Percentiles rank a stretch among this genome's conserved stretches.
These are phyloP conservation scores for Penicillium sp. DNA, from an alignment of 2,329 filamentous ascomycete genomes.

Conservation along the genomic window DNA sequence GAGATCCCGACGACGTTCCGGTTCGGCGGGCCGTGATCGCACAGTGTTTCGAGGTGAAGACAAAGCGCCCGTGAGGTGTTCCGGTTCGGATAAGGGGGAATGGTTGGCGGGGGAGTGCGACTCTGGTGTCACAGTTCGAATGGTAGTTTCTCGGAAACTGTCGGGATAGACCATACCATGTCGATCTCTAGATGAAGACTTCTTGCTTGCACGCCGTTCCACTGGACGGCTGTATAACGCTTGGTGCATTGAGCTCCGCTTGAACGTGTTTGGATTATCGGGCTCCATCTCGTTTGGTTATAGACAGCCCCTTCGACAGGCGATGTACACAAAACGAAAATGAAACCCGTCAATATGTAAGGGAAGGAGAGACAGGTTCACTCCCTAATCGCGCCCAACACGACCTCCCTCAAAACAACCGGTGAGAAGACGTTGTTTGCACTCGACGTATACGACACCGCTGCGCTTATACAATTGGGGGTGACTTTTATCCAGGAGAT, in stretches of 20 bases:
- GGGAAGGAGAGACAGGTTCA: slow-evolving; percentile 20
- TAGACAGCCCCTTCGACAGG: slow-evolving; percentile 7
- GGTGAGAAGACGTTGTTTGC: slow-evolving; percentile 23
- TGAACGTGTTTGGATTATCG: slow-evolving; percentile 41
- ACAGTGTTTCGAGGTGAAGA: slow-evolving; percentile 39
- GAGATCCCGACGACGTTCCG: slow-evolving; percentile 33
- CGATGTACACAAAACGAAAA: slow-evolving; percentile 18
- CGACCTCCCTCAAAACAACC: slow-evolving; percentile 25
- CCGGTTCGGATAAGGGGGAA: slow-evolving; percentile 40
- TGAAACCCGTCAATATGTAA: slow-evolving; percentile 19
- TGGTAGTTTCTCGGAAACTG: slow-evolving; percentile 44
- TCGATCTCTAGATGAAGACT: slow-evolving; percentile 47
- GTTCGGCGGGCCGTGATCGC: slow-evolving; percentile 34
- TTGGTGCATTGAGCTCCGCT: slow-evolving; percentile 42
- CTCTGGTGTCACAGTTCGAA: slow-evolving; percentile 49
- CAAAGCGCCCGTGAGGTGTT: slow-evolving; percentile 31
- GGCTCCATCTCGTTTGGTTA: slow-evolving; percentile 38
- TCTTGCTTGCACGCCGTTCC: slow-evolving; percentile 47
- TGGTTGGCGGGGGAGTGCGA: slow-evolving; percentile 35
- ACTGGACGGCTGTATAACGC: slow-evolving; percentile 41
- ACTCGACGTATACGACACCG: slow-evolving; percentile 26
- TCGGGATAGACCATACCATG: slow-evolving; percentile 49
- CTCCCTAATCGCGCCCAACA: slow-evolving; percentile 25
- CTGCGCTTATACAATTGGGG: slow-evolving; percentile 34
- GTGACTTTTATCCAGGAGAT: slow-evolving; percentile 32